Conservation (phyloP, 73 alveolate genomes). For the Paramecium bursaria region DNA sequence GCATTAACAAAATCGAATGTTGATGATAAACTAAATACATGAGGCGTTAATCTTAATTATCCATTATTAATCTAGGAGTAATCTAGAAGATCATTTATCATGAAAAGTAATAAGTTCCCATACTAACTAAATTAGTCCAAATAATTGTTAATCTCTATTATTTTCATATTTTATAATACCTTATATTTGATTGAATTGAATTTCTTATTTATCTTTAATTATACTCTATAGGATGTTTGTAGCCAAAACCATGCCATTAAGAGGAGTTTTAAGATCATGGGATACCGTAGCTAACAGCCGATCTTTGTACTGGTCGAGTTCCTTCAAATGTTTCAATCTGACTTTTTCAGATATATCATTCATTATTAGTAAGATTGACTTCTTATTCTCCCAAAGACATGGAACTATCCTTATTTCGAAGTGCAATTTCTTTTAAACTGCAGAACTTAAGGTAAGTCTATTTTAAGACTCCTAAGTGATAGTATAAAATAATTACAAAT, state of each 20-base stretch:
- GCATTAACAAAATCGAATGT: slow-evolving; percentile 24
- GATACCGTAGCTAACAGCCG: slow-evolving; percentile 59
- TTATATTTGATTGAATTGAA: not conserved
- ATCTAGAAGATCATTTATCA: slow-evolving; percentile 68
- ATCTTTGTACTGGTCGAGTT: slow-evolving; percentile 63
- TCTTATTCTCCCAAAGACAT: slow-evolving; percentile 37
- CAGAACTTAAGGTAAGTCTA: not conserved
- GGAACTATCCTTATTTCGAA: slow-evolving; percentile 23
- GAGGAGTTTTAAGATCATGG: slow-evolving; percentile 66
- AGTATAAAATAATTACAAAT: too few relatives aligned
- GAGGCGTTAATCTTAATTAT: slow-evolving; percentile 20
- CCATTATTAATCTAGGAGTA: slow-evolving; percentile 41
- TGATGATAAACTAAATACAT: not conserved
- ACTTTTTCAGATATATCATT: slow-evolving; percentile 69
- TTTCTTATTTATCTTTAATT: not conserved
- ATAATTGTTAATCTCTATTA: not conserved
- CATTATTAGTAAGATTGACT: slow-evolving; percentile 35
- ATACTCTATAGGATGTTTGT: slow-evolving; percentile 25
- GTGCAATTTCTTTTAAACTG: not conserved
- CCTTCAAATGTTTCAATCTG: slow-evolving; percentile 64
- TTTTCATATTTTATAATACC: not conserved
- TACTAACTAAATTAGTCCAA: slow-evolving; percentile 47
- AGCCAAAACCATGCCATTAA: slow-evolving; percentile 61
- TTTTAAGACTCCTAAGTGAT: not conserved
- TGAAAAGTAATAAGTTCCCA: slow-evolving; percentile 50